Conservation (phyloP, 2,329 filamentous ascomycete genomes). For the Aquanectria penicillioides region DNA sequence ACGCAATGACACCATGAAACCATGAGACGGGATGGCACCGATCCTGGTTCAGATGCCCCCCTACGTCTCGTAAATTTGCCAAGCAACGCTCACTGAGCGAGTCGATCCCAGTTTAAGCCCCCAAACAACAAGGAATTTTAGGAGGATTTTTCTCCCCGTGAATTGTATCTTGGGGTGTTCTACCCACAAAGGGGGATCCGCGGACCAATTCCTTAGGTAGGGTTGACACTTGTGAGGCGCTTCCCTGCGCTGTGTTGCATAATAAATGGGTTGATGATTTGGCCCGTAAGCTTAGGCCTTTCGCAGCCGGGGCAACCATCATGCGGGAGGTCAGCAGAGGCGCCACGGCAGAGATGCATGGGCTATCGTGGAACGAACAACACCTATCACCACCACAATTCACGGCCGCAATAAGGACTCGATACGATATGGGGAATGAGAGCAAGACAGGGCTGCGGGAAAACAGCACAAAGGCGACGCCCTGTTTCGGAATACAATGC, state of each 20-base stretch:
- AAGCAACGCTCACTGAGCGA: no score
- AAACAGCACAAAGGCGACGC: background rate
- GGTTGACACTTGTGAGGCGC: background rate
- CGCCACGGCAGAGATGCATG: constrained; percentile 3
- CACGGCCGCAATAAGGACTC: background rate
- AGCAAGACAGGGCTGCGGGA: background rate
- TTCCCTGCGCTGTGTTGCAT: background rate
- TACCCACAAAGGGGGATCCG: no score
- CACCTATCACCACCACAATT: background rate
- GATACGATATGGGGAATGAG: constrained; percentile 1
- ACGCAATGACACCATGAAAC: constrained; percentile 5
- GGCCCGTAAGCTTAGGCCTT: background rate
- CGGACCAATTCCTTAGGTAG: no score
- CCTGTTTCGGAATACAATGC: constrained; percentile 6
- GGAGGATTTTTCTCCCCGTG: no score
- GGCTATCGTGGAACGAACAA: background rate
- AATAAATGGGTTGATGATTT: background rate
- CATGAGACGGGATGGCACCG: constrained; percentile 15
- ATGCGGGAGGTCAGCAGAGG: background rate
- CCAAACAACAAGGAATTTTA: no score
- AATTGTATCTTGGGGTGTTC: no score
- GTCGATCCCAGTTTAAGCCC: no score
- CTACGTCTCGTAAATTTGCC: constrained; percentile 16
- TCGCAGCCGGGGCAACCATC: background rate
- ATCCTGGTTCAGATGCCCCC: background rate